Evolutionary conservation across 345 rosid genomes (phyloP), one percentile per base, ranked within the genome.

Genomic region (Populus nigra): DNA sequence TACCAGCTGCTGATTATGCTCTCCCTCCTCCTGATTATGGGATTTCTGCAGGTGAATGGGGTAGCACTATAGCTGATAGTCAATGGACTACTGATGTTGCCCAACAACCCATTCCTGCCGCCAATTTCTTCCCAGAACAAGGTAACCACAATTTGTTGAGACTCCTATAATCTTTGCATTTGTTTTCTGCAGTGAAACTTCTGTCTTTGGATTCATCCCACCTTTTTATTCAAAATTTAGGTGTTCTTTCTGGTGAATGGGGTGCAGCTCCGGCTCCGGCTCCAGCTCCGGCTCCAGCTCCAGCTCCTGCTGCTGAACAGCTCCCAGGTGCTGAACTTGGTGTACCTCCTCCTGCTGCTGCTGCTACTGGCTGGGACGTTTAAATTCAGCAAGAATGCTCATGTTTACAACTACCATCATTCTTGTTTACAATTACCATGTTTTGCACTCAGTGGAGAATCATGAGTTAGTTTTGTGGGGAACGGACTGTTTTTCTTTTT

Each of bases 1-100:
- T 78, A 66, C 79, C 69, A 22, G 87, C 85, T 39, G 69, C 80
- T 1, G 89, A 88, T 3, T 82, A 70, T 61, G 74, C 83, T 2
- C 65, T 75, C 12, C 77, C 81, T 55, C 59, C 73, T 8, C 78
- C 81, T 71, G 97, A 90, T 36, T 80, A 71, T 77, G 77, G 83
- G 41, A 49, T 73, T 31, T 38, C 82, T 53, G 70, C 74, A 23
- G 76, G 80, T 70, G 97, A 90, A 38, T 93, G 96, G 96, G 81
- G 87, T 0, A 75, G 84, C 63, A 86, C 77, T 38, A 83, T 85
- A 57, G 76, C 89, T 59, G 95, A 88, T 76, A 76, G 72, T n/a
- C 89, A 86, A 38, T 93, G 98, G 98, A 50, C 89, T 0, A 68
- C 85, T 55, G 97, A 92, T 65, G 85, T 65, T 9, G 80, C 82